Percentiles rank a stretch among this genome's conserved stretches.
phyloP scores from a whole-genome alignment of 2,329 filamentous ascomycete genomes.

The Verticillium nubilum region DNA sequence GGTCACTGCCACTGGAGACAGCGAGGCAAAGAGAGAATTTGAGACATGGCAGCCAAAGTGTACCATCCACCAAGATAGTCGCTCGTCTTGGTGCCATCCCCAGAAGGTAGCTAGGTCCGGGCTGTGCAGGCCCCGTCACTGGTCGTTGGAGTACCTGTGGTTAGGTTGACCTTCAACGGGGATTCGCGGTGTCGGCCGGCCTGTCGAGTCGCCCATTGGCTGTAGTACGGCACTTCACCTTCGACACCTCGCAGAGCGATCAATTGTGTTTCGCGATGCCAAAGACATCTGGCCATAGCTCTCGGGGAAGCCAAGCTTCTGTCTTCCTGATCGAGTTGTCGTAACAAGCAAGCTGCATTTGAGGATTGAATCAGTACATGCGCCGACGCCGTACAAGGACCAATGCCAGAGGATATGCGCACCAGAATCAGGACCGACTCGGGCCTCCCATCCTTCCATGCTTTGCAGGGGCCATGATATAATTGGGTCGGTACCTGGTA shows the following conservation, averaged over 20 bases:
- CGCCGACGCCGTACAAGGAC: not conserved
- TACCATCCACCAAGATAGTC: not conserved
- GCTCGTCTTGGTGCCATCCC: not conserved
- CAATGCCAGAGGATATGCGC: not conserved
- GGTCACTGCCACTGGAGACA: too few relatives aligned
- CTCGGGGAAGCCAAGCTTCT: not conserved
- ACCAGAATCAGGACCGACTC: not conserved
- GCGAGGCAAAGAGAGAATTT: too few relatives aligned
- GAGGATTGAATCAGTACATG: not conserved
- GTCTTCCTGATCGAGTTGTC: not conserved
- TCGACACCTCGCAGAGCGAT: not conserved
- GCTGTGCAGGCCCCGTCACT: slow-evolving; percentile 7
- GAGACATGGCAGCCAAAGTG: not conserved
- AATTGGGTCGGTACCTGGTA: not conserved
- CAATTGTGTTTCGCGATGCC: not conserved
- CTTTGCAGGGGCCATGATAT: not conserved
- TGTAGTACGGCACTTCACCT: slow-evolving; percentile 6
- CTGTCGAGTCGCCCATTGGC: slow-evolving; percentile 8
- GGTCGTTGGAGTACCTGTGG: not conserved
- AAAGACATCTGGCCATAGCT: not conserved
- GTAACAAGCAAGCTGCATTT: not conserved
- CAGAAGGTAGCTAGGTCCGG: slow-evolving; percentile 4
- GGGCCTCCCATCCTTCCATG: not conserved
- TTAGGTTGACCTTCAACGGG: not conserved
- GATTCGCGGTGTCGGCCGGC: slow-evolving; percentile 5